A percentile compares a stretch with the other conserved stretches of the same genome.
These are phyloP conservation scores for Cutaneotrichosporon sp. DNA, from an alignment of 1,284 basidiomycete genomes.

Conservation along the genomic window DNA sequence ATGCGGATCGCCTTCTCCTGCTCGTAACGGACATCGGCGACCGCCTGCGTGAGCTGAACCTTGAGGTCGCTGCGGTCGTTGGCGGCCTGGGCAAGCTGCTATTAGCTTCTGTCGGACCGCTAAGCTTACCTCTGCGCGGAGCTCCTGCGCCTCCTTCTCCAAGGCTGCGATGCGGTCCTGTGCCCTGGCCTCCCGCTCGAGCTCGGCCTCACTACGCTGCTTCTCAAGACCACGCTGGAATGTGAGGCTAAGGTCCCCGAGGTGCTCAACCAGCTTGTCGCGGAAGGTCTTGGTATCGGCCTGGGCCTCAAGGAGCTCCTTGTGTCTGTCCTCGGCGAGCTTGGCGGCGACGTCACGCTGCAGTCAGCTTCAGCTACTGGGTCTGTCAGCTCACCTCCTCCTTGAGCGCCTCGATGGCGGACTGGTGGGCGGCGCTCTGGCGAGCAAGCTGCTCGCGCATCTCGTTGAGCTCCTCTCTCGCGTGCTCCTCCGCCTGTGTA, in stretches of 20 bases:
- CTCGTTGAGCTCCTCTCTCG: slow-evolving; percentile 13
- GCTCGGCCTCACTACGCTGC: slow-evolving; percentile 3
- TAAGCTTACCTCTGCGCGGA: slow-evolving; percentile 16
- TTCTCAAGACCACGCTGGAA: neutral
- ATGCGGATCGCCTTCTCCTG: slow-evolving; percentile 19
- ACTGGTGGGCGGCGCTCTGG: slow-evolving; percentile 10
- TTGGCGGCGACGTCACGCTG: slow-evolving; percentile 15
- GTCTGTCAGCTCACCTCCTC: slow-evolving; percentile 14
- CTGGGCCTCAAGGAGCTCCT: slow-evolving; percentile 16
- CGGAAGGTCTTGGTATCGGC: neutral
- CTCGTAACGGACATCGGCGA: slow-evolving; percentile 15
- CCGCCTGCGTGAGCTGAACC: slow-evolving; percentile 20
- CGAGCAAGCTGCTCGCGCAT: slow-evolving; percentile 14
- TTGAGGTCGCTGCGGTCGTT: slow-evolving; percentile 11
- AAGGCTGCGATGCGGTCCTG: slow-evolving; percentile 4
- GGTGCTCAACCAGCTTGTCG: slow-evolving; percentile 12
- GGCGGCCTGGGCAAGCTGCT: neutral
- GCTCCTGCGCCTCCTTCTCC: slow-evolving; percentile 14
- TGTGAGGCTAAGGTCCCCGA: slow-evolving; percentile 5
- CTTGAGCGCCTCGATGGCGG: slow-evolving; percentile 7
- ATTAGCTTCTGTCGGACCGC: neutral
- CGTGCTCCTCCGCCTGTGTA: slow-evolving; percentile 11
- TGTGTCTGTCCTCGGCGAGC: slow-evolving; percentile 15
- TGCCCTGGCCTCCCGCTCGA: neutral
- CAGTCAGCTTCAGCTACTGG: neutral